Percentiles rank a stretch among this genome's conserved stretches.
Conservation (phyloP, 2,329 filamentous ascomycete species). For the Phoma sp. region DNA sequence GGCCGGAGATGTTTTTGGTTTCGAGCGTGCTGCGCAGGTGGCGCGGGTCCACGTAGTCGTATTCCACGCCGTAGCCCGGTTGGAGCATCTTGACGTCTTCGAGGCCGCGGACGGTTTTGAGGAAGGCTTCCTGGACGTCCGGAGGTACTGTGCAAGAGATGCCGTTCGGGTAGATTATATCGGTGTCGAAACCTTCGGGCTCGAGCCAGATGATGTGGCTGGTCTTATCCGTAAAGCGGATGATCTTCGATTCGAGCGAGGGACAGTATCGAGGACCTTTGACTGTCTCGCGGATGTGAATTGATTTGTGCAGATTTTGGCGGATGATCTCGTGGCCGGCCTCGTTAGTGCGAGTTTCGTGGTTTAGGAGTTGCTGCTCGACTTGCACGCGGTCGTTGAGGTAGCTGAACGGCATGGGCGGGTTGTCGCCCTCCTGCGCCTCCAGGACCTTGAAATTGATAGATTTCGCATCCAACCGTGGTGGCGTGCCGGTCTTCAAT, state of each 20-base stretch:
- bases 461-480: conserved; percentile 78
- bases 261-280: conserved; percentile 95
- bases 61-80: conserved; percentile 95
- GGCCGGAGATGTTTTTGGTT: conserved; percentile 85
- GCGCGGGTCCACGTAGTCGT: conserved; percentile 96
- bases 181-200: conserved; percentile 89
- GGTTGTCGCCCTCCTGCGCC: conserved; percentile 79
- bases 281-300: conserved; percentile 94
- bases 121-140: conserved; percentile 80
- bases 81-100: conserved; percentile 92
- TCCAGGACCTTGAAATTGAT: conserved; percentile 80
- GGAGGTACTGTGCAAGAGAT: conserved; percentile 95
- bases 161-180: conserved; percentile 94
- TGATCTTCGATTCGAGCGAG: conserved; percentile 91
- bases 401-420: conserved; percentile 89
- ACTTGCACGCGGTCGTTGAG: conserved; percentile 80
- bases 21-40: conserved; percentile 87
- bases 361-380: conserved; percentile 81
- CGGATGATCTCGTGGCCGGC: conserved; percentile 82
- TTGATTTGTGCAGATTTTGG: conserved; percentile 89
- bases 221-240: conserved; percentile 81
- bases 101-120: conserved; percentile 86
- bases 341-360: conserved; percentile 85
- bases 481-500: conserved; percentile 94
- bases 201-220: conserved; percentile 95